Evolutionary conservation across 2,329 filamentous ascomycete genomes (phyloP), one percentile per base, ranked within the genome.

Genomic region (Scytalidium sp.): DNA sequence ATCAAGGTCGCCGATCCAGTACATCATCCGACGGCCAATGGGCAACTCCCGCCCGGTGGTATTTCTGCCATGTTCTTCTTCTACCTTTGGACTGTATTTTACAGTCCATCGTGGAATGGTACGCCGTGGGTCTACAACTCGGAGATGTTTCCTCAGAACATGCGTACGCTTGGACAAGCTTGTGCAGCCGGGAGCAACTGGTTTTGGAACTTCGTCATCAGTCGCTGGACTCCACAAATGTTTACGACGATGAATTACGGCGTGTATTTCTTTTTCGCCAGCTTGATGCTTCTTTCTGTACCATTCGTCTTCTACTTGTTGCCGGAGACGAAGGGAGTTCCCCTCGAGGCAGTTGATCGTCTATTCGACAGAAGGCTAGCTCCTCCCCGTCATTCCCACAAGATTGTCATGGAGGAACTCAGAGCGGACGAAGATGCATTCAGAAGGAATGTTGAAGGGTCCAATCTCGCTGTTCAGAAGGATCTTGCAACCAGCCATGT

Each of bases 81-180:
- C 71, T 89, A 88, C 61, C 74, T 89, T 0, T 89, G 83, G 81
- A 88, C 85, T 0, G 51, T 54, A 0, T 84, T 85, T 65, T 91
- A 90, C 69, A 88, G 84, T 0, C 85, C 80, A 0, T 79, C 80
- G 0, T 88, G 84, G 85, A 88, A 88, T 62, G 85, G 84, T 2
- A 87, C 84, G 0, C 87, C 86, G 0, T 91, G 87, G 87, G 85
- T 91, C 19, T 70, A 88, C 61, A 88, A 88, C 71, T 77, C 77
- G 0, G 86, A 91, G 66, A 90, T 91, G 74, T 90, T 90, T 66
- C 80, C 86, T 59, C 79, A 83, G 55, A 85, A 85, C 67, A 81
- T 83, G 15, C 77, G 85, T 46, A 81, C 83, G 0, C 75, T 91
- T 1, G 87, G 85, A 1, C 87, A 90, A 62, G 86, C 87, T 9